phyloP scores from a whole-genome alignment of 345 rosid genomes.

The Punica granatum region DNA sequence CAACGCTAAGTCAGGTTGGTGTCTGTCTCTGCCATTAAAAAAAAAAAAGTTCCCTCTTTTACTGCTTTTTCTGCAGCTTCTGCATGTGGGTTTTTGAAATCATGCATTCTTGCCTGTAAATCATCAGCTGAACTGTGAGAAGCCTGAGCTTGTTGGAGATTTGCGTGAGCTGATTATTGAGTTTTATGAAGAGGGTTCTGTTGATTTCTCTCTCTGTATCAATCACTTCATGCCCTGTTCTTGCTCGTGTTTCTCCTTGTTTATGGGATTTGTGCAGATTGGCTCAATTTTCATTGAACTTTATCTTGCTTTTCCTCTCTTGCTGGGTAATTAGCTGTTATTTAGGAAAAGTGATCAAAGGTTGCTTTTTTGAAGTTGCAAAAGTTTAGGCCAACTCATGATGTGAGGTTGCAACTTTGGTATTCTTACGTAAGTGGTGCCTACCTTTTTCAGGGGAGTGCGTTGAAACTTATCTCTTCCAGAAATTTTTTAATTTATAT shows the following conservation, averaged over 20 bases:
- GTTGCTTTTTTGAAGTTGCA: background rate
- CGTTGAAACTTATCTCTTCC: slow-evolving; percentile 2
- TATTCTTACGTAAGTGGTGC: background rate
- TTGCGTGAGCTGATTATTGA: background rate
- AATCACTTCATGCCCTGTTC: background rate
- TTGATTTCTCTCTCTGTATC: too few species aligned
- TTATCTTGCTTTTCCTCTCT: background rate
- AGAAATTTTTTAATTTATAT: background rate
- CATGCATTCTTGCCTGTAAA: background rate
- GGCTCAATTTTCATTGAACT: background rate
- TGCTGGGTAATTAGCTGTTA: background rate
- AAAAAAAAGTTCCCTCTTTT: background rate
- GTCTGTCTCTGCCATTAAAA: background rate
- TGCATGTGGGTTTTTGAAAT: background rate
- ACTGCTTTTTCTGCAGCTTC: background rate
- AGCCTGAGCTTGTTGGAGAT: background rate
- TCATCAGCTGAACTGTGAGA: background rate
- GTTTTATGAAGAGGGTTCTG: background rate
- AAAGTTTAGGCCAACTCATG: background rate
- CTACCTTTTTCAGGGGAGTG: background rate
- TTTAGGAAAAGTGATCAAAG: background rate
- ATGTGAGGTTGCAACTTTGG: background rate
- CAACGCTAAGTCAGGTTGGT: slow-evolving; percentile 84
- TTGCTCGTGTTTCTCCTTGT: background rate
- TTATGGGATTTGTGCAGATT: background rate